A percentile compares a stretch with the other conserved stretches of the same genome.
phyloP scores from a whole-genome alignment of 2,329 filamentous ascomycete genomes.

The Mycocentrospora acerina region DNA sequence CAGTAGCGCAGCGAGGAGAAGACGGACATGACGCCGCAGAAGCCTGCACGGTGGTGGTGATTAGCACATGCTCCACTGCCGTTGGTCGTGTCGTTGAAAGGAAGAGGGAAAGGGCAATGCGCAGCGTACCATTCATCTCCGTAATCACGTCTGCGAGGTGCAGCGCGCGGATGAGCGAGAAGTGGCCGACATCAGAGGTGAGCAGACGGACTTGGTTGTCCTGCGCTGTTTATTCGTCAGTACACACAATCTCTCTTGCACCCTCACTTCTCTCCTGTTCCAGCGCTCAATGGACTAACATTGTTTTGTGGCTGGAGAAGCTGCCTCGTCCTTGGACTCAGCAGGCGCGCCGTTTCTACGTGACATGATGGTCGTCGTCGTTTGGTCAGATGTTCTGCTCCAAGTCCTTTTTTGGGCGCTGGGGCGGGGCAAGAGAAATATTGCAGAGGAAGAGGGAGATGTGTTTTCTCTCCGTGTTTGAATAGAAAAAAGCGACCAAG shows the following conservation, averaged over 20 bases:
- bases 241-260: slow-evolving; percentile 7
- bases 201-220: slow-evolving; percentile 79
- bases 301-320: slow-evolving; percentile 23
- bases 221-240: slow-evolving; percentile 49
- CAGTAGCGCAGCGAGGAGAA: slow-evolving; percentile 95
- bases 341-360: slow-evolving; percentile 60
- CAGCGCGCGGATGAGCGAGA: slow-evolving; percentile 61
- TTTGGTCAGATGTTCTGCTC: too few species aligned
- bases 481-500: slow-evolving; percentile 1
- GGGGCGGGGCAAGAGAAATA: too few species aligned
- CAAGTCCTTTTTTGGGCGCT: too few species aligned
- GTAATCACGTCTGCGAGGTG: slow-evolving; percentile 84
- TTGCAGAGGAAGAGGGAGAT: neutral
- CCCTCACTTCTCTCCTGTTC: neutral
- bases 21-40: slow-evolving; percentile 91
- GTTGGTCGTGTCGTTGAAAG: neutral
- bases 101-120: neutral
- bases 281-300: slow-evolving; percentile 41
- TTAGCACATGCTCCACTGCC: slow-evolving; percentile 1
- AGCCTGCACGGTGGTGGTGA: slow-evolving; percentile 55
- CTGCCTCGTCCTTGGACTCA: slow-evolving; percentile 39
- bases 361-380: slow-evolving; percentile 56
- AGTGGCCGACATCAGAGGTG: slow-evolving; percentile 70
- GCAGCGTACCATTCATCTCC: slow-evolving; percentile 65
- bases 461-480: too few species aligned